Evolutionary conservation across 2,329 filamentous ascomycete genomes (phyloP).

Genomic region (Diaporthe ilicicola): DNA sequence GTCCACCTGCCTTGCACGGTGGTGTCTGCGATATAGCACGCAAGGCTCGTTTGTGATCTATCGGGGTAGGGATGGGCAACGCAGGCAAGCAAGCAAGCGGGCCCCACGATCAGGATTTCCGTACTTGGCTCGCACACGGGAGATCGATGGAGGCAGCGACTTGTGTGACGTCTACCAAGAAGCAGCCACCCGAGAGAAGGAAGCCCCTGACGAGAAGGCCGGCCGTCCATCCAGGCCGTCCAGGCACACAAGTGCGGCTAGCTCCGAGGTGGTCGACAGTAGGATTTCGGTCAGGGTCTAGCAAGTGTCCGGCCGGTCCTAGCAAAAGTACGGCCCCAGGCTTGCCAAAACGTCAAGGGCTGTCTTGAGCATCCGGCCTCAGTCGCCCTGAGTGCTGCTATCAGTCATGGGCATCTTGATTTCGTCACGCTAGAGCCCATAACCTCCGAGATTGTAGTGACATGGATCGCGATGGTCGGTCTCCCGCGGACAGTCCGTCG

Average conservation of each 20-base stretch:
- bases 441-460: neutral
- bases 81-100: neutral
- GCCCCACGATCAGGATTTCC: neutral
- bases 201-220: neutral
- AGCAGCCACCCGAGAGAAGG: slow-evolving; percentile 4
- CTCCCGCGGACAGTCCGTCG: neutral
- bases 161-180: slow-evolving; percentile 2
- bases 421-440: neutral
- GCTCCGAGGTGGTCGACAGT: neutral
- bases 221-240: neutral
- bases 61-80: neutral
- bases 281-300: neutral
- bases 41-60: neutral
- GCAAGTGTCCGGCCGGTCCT: neutral
- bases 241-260: neutral
- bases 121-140: slow-evolving; percentile 1
- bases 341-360: neutral
- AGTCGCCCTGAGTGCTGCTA: neutral
- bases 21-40: slow-evolving; percentile 18
- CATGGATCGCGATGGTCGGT: neutral
- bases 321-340: neutral
- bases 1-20: neutral
- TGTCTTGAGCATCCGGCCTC: neutral
- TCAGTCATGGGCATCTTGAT: neutral
- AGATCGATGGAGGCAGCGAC: neutral